These are phyloP conservation scores for Datisca glomerata DNA, from an alignment of 306 rosid genomes.

Conservation along the genomic window DNA sequence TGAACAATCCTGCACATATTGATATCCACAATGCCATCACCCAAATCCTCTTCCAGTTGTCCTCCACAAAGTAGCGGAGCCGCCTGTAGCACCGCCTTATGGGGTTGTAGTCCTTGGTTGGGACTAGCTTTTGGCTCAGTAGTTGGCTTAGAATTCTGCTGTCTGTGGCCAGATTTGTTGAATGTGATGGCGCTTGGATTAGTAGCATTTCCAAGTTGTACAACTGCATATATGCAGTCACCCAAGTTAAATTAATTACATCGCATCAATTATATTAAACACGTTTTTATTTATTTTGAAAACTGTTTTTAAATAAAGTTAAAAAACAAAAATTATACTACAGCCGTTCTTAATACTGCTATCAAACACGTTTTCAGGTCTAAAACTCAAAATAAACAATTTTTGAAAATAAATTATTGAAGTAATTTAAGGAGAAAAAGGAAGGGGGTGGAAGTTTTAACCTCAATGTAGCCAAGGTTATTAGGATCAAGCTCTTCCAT, in stretches of 20 bases:
- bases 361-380: too few relatives aligned
- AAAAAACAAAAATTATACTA: too few relatives aligned
- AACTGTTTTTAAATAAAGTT: too few relatives aligned
- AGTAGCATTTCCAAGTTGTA: constrained; percentile 80
- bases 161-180: constrained; percentile 37
- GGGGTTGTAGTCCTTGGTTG: constrained; percentile 71
- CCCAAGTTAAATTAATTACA: too few relatives aligned
- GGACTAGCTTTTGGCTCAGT: constrained; percentile 72
- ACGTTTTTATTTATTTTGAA: too few relatives aligned
- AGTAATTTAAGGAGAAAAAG: not conserved
- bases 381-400: too few relatives aligned
- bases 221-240: constrained; percentile 22
- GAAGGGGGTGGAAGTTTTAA: constrained; percentile 4
- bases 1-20: constrained; percentile 51
- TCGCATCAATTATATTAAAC: too few relatives aligned
- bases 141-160: constrained; percentile 54
- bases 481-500: constrained; percentile 88
- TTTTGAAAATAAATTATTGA: not conserved
- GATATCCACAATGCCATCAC: constrained; percentile 46
- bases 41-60: constrained; percentile 81
- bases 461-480: constrained; percentile 74
- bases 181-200: constrained; percentile 62
- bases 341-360: too few relatives aligned
- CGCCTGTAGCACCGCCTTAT: constrained; percentile 28
- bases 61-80: constrained; percentile 48